phyloP scores from a whole-genome alignment of 495 filamentous ascomycete genomes.

The Neurospora africana region DNA sequence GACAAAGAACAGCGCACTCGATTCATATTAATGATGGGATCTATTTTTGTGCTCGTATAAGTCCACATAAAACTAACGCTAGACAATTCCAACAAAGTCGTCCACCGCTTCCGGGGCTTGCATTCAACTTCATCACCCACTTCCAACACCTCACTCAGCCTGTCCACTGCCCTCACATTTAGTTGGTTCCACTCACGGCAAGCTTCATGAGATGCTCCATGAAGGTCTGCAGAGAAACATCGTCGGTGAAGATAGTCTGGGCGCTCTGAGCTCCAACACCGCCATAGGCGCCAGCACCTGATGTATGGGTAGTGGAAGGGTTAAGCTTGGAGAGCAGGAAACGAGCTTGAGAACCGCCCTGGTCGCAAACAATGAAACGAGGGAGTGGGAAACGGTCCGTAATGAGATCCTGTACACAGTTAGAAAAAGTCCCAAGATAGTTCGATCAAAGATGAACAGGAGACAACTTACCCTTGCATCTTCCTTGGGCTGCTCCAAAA shows the following conservation, averaged over 20 bases:
- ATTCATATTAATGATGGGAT: background rate
- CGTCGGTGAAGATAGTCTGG: conserved; percentile 98
- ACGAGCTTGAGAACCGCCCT: conserved; percentile 93
- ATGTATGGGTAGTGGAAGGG: conserved; percentile 95
- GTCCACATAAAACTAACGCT: conserved; percentile 18
- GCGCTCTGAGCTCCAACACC: conserved; percentile 76
- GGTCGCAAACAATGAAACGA: conserved; percentile 97
- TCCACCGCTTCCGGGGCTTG: background rate
- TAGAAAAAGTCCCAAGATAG: conserved; percentile 1
- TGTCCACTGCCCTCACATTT: conserved; percentile 6
- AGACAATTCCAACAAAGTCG: conserved; percentile 10
- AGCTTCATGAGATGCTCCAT: conserved; percentile 99
- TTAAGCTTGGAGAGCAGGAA: conserved; percentile 98
- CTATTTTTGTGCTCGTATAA: conserved; percentile 9
- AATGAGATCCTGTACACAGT: conserved; percentile 70
- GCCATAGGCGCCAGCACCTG: conserved; percentile 66
- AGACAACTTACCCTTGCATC: conserved; percentile 69
- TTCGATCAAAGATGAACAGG: background rate
- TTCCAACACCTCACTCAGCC: background rate
- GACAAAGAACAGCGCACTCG: background rate
- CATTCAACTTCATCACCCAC: background rate
- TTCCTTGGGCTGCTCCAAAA: conserved; percentile 93
- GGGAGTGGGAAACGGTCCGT: conserved; percentile 95
- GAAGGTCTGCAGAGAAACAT: conserved; percentile 96
- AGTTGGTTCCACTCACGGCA: conserved; percentile 49